Evolutionary conservation across 768 basidiomycete genomes (phyloP).

Genomic region (Auricularia auricula-judae): DNA sequence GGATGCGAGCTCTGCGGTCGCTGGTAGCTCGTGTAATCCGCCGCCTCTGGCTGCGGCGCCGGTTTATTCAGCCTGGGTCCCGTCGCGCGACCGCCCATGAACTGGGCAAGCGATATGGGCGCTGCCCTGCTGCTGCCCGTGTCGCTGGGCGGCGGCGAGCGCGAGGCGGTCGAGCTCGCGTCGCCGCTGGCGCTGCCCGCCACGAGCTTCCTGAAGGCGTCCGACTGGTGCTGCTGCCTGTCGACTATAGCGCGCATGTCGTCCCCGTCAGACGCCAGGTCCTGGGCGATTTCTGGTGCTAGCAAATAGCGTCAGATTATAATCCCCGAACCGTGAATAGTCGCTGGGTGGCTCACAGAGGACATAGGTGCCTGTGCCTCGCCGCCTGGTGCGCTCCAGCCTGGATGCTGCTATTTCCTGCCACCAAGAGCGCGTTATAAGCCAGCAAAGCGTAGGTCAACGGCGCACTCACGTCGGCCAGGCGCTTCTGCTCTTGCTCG

Average conservation of each 20-base stretch:
- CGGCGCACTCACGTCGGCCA: constrained; percentile 39
- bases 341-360: not conserved
- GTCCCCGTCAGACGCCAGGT: constrained; percentile 12
- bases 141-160: not conserved
- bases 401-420: not conserved
- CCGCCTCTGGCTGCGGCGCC: constrained; percentile 57
- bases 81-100: constrained; percentile 69
- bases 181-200: constrained; percentile 10
- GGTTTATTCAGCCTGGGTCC: constrained; percentile 66
- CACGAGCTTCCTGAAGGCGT: constrained; percentile 36
- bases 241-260: constrained; percentile 20
- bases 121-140: constrained; percentile 23
- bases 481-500: constrained; percentile 59
- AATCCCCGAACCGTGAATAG: constrained; percentile 7
- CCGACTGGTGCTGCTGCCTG: constrained; percentile 31
- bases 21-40: constrained; percentile 56
- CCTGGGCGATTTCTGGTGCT: constrained; percentile 13
- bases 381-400: constrained; percentile 27
- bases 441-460: not conserved
- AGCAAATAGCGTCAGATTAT: constrained; percentile 14
- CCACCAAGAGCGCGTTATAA: not conserved
- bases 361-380: constrained; percentile 36
- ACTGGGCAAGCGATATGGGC: constrained; percentile 64
- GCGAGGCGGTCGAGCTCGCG: not conserved
- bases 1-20: constrained; percentile 46